These are phyloP conservation scores for Thielaviopsis euricoi DNA, from an alignment of 2,329 filamentous ascomycete genomes.

Conservation along the genomic window DNA sequence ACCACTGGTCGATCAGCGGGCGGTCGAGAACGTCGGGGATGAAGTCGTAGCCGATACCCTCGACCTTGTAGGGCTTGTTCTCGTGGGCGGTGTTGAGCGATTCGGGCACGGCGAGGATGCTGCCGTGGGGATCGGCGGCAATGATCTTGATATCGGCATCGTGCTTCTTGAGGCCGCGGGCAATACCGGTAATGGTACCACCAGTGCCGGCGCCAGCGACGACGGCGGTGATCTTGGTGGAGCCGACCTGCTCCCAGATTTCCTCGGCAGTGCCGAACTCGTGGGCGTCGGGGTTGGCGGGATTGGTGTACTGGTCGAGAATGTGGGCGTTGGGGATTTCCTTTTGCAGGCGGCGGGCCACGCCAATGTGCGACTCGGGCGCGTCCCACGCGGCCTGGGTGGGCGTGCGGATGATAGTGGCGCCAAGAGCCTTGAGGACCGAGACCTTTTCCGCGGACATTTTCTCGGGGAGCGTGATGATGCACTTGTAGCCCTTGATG, in stretches of 20 bases:
- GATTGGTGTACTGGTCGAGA: constrained; percentile 86
- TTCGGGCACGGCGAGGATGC: constrained; percentile 72
- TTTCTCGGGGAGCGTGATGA: constrained; percentile 97
- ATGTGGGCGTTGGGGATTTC: constrained; percentile 96
- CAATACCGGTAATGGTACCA: constrained; percentile 83
- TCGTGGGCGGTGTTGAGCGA: constrained; percentile 61
- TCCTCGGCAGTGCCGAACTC: constrained; percentile 91
- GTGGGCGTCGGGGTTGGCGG: constrained; percentile 83
- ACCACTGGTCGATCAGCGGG: constrained; percentile 75
- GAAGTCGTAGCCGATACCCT: constrained; percentile 98
- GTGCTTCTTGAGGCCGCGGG: constrained; percentile 74
- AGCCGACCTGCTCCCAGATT: constrained; percentile 85
- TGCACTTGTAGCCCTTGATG: constrained; percentile 95
- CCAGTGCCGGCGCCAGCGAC: constrained; percentile 90
- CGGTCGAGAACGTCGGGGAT: constrained; percentile 85
- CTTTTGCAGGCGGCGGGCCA: constrained; percentile 76
- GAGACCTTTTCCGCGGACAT: constrained; percentile 98
- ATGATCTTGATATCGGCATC: constrained; percentile 74
- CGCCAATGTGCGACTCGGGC: constrained; percentile 93
- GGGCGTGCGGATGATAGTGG: constrained; percentile 93
- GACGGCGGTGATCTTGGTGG: constrained; percentile 64
- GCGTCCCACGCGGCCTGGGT: constrained; percentile 90
- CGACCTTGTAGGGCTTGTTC: constrained; percentile 88
- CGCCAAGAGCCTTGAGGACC: constrained; percentile 80
- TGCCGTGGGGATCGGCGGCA: constrained; percentile 82